phyloP scores from a whole-genome alignment of 257 asterid genomes.

The Solanum megistacrolobum region DNA sequence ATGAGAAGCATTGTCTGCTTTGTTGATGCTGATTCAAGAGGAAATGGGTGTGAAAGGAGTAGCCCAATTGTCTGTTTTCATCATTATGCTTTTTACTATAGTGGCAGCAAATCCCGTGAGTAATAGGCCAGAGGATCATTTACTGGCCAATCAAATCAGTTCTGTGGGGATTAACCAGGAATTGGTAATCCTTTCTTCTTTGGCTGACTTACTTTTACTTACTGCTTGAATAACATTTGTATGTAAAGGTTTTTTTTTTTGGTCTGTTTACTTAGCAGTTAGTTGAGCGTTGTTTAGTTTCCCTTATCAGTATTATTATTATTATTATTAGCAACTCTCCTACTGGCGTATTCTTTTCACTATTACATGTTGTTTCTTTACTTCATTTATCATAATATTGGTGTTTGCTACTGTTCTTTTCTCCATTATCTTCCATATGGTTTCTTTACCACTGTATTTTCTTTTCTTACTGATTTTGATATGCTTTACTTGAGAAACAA shows the following conservation, averaged over 20 bases:
- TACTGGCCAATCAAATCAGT: slow-evolving; percentile 25
- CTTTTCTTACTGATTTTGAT: neutral
- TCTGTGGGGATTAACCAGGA: slow-evolving; percentile 38
- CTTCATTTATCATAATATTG: neutral
- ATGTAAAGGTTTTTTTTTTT: neutral
- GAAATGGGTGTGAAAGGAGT: slow-evolving; percentile 24
- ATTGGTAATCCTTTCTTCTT: slow-evolving; percentile 27
- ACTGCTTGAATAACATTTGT: neutral
- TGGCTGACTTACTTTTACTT: neutral
- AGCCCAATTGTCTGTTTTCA: slow-evolving; percentile 23
- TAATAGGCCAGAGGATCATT: slow-evolving; percentile 29
- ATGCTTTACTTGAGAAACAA: neutral
- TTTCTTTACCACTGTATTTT: neutral
- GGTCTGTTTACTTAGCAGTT: neutral
- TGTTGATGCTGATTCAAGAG: slow-evolving; percentile 30
- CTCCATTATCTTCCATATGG: neutral
- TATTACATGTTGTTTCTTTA: neutral
- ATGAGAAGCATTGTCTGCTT: slow-evolving; percentile 24
- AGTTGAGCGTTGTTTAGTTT: neutral
- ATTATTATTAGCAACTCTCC: neutral
- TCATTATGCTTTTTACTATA: slow-evolving; percentile 23
- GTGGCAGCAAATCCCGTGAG: slow-evolving; percentile 26
- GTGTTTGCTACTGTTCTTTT: neutral
- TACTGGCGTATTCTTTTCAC: neutral
- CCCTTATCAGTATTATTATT: neutral